Evolutionary conservation across 2,329 filamentous ascomycete species (phyloP), one percentile per base, ranked within the genome.

Genomic region (Monosporascus ibericus): DNA sequence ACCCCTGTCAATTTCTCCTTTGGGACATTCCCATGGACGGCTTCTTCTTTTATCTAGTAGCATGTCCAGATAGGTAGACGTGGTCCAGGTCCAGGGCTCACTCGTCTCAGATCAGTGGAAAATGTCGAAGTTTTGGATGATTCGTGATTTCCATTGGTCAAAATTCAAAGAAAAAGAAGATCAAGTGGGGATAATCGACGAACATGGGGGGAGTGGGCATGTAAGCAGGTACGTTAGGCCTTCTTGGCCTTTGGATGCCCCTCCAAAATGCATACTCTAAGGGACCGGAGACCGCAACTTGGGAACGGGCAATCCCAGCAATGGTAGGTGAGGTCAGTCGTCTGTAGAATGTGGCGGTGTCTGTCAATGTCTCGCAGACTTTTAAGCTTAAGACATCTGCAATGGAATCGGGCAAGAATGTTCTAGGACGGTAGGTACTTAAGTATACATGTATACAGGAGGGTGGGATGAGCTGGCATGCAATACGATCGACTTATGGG

Each of bases 141-240:
- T 15, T 46, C 42, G 48, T 20, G 59, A 54, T 59, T 59, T 58
- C 59, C 51, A 72, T 72, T 73, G 70, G 71, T 52, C 54, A 49
- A 54, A 63, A 69, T 62, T 64, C 50, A 25, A 27, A 58, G 57
- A 65, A 62, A 61, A 58, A 55, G 40, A 62, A 58, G 55, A 40
- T 56, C 54, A 52, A 53, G 50, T 52, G 51, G 44, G 51, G 22
- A 42, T 44, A 46, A 3, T 17, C 14, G 30, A 46, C 17, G 42
- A 22, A 25, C 44, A 48, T 42, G 47, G 30, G 47, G 48, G 22
- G 5, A n/a, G 39, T 42, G 39, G 39, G 20, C 30, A 46, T n/a
- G 8, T 11, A 20, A n/a, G 38, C 17, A 40, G 38, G 17, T 20
- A 17, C 17, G 2, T 11, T 40, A 40, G 38, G 17, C 17, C 6